Conservation (phyloP, 768 basidiomycete species). For the Trametes coccinea region DNA sequence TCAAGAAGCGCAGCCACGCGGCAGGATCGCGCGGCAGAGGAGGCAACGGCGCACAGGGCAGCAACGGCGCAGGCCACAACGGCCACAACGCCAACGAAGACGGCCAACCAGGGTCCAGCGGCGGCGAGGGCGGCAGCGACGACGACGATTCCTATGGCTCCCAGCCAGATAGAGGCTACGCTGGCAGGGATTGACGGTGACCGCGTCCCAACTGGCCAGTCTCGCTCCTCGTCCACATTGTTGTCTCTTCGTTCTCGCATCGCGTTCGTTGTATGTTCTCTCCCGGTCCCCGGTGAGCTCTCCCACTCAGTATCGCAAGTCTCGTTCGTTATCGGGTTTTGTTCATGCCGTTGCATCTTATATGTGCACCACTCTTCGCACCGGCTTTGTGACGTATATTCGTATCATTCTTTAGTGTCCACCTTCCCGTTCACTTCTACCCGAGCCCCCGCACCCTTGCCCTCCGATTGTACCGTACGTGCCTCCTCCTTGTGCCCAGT, state of each 20-base stretch:
- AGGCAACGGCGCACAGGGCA: not conserved
- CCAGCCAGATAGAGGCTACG: slow-evolving; percentile 27
- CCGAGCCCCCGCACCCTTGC: not conserved
- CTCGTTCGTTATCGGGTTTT: not conserved
- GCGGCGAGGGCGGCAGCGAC: slow-evolving; percentile 31
- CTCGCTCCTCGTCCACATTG: not conserved
- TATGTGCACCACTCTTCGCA: not conserved
- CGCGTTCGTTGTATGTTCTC: not conserved
- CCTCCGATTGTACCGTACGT: not conserved
- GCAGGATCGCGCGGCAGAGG: slow-evolving; percentile 25
- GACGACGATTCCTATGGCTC: slow-evolving; percentile 35
- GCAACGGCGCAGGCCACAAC: not conserved
- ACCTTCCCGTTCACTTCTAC: not conserved
- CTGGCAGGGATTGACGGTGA: slow-evolving; percentile 19
- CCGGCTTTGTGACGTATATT: slow-evolving; percentile 3
- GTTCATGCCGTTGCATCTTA: not conserved
- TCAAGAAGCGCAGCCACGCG: slow-evolving; percentile 34
- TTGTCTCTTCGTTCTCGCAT: not conserved
- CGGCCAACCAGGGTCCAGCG: slow-evolving; percentile 22
- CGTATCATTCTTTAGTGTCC: not conserved
- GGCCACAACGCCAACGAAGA: slow-evolving; percentile 19
- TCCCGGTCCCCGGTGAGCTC: not conserved
- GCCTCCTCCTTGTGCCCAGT: not conserved
- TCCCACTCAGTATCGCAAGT: not conserved
- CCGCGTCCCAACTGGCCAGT: not conserved